phyloP scores from a whole-genome alignment of 306 rosid genomes.

The Prunus mira region DNA sequence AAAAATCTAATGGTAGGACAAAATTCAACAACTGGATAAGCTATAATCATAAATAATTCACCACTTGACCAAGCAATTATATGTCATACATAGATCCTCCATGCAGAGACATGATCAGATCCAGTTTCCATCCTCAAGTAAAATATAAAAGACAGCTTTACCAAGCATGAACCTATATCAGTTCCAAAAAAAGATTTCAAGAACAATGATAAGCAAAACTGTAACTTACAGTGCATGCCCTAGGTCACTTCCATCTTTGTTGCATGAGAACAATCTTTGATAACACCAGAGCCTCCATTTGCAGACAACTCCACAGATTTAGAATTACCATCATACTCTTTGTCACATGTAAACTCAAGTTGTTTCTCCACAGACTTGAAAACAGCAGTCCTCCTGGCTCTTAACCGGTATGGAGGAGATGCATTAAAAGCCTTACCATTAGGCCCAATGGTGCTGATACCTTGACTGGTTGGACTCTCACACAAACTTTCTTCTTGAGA shows the following conservation, averaged over 20 bases:
- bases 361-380: slow-evolving; percentile 90
- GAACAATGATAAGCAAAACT: not conserved
- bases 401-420: slow-evolving; percentile 92
- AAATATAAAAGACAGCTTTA: not conserved
- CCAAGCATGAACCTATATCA: not conserved
- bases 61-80: not conserved
- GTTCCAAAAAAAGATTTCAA: not conserved
- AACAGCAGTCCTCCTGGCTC: slow-evolving; percentile 72
- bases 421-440: slow-evolving; percentile 67
- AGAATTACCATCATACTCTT: slow-evolving; percentile 46
- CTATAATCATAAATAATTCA: not conserved
- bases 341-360: slow-evolving; percentile 72
- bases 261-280: slow-evolving; percentile 50
- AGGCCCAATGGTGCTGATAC: slow-evolving; percentile 31
- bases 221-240: slow-evolving; percentile 45
- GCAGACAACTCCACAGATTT: slow-evolving; percentile 38
- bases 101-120: not conserved
- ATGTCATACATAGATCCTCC: not conserved
- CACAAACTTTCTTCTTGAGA: slow-evolving; percentile 39
- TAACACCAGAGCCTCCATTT: slow-evolving; percentile 29
- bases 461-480: slow-evolving; percentile 50
- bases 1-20: not conserved
- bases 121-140: not conserved
- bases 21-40: not conserved
- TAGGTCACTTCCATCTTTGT: slow-evolving; percentile 56